Evolutionary conservation across 352 stramenopile species (phyloP).

Genomic region (Phytophthora gonapodyides): DNA sequence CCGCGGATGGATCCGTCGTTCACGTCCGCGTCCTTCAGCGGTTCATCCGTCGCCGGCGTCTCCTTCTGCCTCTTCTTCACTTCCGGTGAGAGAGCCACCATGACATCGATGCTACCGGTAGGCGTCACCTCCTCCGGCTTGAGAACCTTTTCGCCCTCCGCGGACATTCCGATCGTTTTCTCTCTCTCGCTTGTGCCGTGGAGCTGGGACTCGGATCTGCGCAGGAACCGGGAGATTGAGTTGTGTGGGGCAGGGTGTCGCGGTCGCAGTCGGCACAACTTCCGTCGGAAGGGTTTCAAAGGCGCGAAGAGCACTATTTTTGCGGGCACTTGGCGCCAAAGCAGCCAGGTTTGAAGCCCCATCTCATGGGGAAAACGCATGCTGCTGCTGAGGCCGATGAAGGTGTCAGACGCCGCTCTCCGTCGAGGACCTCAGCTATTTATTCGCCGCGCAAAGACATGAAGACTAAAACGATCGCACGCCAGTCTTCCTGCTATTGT

Average conservation of each 20-base stretch:
- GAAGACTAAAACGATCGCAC: conserved; percentile 7
- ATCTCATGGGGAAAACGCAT: conserved; percentile 15
- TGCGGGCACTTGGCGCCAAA: background rate
- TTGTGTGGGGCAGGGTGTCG: conserved; percentile 7
- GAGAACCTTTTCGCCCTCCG: conserved; percentile 14
- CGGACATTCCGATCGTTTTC: conserved; percentile 14
- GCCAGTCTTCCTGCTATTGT: conserved; percentile 26
- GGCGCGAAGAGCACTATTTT: conserved; percentile 21
- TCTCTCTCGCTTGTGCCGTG: background rate
- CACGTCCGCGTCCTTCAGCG: conserved; percentile 3
- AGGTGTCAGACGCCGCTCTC: background rate
- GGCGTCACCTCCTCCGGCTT: conserved; percentile 18
- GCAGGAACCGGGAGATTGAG: conserved; percentile 12
- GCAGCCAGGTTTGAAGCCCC: background rate
- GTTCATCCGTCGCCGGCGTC: background rate
- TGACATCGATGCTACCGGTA: background rate
- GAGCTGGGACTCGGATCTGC: background rate
- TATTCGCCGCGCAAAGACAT: conserved; percentile 25
- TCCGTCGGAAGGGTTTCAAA: conserved; percentile 16
- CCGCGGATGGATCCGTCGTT: conserved; percentile 13
- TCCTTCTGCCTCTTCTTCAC: conserved; percentile 1
- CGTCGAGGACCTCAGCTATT: conserved; percentile 15
- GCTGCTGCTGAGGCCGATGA: too few species aligned
- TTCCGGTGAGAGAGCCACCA: too few species aligned
- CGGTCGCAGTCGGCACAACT: conserved; percentile 6